Conservation (phyloP, 2,329 filamentous ascomycete species). For the Stachybotrys echinatus region DNA sequence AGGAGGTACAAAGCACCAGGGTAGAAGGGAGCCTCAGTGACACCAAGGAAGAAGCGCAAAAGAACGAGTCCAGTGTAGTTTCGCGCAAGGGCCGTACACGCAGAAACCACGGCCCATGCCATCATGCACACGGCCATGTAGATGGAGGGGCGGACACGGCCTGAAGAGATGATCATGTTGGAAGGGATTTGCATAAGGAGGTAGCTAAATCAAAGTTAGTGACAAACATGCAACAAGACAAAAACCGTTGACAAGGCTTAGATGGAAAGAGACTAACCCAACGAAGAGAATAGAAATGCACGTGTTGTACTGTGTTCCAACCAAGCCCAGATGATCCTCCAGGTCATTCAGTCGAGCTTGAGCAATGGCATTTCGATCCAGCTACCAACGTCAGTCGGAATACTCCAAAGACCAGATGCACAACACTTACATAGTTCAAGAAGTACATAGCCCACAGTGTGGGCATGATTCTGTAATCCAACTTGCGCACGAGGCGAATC, state of each 20-base stretch:
- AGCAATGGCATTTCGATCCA: conserved; percentile 52
- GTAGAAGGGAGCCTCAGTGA: conserved; percentile 35
- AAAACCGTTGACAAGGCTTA: neutral
- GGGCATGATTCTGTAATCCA: conserved; percentile 32
- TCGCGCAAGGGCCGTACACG: conserved; percentile 33
- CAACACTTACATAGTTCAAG: conserved; percentile 25
- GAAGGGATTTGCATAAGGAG: conserved; percentile 28
- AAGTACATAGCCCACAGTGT: conserved; percentile 30
- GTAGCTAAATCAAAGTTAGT: conserved; percentile 8
- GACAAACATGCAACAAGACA: neutral
- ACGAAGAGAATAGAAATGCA: conserved; percentile 29
- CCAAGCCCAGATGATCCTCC: conserved; percentile 43
- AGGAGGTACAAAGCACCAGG: conserved; percentile 33
- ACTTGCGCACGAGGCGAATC: conserved; percentile 29
- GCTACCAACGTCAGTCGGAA: conserved; percentile 7
- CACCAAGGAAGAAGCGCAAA: conserved; percentile 32
- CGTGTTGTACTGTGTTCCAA: conserved; percentile 26
- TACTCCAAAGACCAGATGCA: too few relatives aligned
- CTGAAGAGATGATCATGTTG: conserved; percentile 30
- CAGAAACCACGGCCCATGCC: conserved; percentile 33
- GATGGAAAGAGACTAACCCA: conserved; percentile 21
- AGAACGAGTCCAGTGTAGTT: conserved; percentile 36
- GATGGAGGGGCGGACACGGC: conserved; percentile 33
- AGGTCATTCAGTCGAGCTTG: conserved; percentile 49
- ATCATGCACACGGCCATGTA: conserved; percentile 34